Conservation (phyloP, 768 basidiomycete genomes). For the Xerocomus brunneocitrinus region DNA sequence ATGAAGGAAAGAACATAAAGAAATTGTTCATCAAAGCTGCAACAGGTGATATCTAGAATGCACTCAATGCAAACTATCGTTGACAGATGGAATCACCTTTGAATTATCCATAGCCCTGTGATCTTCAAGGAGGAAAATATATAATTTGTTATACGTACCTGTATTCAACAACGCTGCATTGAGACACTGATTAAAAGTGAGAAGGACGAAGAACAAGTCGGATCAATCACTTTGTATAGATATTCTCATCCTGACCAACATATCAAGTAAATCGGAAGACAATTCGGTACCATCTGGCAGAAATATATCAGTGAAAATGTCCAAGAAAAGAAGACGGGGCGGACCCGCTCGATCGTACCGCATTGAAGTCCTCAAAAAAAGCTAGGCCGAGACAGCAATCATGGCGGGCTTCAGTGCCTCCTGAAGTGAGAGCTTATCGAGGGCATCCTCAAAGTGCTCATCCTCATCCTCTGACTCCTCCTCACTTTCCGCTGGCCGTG, state of each 20-base stretch:
- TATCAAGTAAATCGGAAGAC: background rate
- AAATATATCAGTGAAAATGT: background rate
- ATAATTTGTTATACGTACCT: background rate
- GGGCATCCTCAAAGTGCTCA: constrained; percentile 57
- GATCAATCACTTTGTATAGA: background rate
- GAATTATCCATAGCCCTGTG: background rate
- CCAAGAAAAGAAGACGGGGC: background rate
- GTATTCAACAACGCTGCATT: background rate
- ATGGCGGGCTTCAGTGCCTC: constrained; percentile 10
- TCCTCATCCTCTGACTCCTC: constrained; percentile 26
- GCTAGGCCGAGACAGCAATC: constrained; percentile 16
- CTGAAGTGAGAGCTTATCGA: constrained; percentile 50
- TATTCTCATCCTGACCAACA: background rate
- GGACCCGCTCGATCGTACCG: constrained; percentile 1
- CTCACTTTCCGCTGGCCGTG: constrained; percentile 22
- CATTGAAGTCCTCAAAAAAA: background rate
- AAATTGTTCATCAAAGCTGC: no score
- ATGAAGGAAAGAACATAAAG: no score
- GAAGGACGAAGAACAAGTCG: background rate
- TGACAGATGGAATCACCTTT: background rate
- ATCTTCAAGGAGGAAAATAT: background rate
- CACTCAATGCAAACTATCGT: background rate
- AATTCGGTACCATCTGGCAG: background rate
- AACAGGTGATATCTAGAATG: background rate
- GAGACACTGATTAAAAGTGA: background rate